phyloP scores from a whole-genome alignment of 441 rosid species.

The Croton setiger region DNA sequence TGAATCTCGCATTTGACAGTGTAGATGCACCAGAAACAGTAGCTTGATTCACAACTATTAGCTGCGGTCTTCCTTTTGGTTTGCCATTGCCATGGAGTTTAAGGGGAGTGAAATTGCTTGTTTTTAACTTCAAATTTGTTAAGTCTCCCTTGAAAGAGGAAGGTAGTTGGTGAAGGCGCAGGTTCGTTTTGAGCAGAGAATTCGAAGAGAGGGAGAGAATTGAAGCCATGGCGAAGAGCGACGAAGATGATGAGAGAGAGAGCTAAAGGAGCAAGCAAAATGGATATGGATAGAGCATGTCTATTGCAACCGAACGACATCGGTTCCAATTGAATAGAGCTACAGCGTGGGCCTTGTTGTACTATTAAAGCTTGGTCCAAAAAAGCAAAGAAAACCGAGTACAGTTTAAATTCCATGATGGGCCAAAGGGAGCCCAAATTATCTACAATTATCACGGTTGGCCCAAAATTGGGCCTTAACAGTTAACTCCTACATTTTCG shows the following conservation, averaged over 20 bases:
- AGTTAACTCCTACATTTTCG: too few relatives aligned
- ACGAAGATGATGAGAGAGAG: neutral
- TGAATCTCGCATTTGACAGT: conserved; percentile 38
- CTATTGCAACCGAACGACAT: too few relatives aligned
- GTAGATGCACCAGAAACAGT: conserved; percentile 16
- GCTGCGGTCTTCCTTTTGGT: conserved; percentile 12
- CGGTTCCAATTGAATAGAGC: too few relatives aligned
- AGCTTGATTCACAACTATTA: conserved; percentile 34
- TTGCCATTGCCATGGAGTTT: conserved; percentile 29
- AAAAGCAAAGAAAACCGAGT: too few relatives aligned
- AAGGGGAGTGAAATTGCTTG: conserved; percentile 28
- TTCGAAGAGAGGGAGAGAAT: conserved; percentile 43
- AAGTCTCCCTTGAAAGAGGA: conserved; percentile 54
- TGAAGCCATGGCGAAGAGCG: conserved; percentile 42
- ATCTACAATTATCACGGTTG: too few relatives aligned
- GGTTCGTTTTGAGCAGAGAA: conserved; percentile 26
- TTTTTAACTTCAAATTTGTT: conserved; percentile 32
- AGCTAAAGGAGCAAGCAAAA: too few relatives aligned
- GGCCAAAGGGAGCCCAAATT: too few relatives aligned
- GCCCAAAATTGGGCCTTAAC: too few relatives aligned
- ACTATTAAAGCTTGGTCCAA: too few relatives aligned
- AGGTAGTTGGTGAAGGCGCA: conserved; percentile 23
- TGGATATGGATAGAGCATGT: too few relatives aligned
- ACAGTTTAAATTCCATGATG: too few relatives aligned
- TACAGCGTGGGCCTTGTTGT: too few relatives aligned